Evolutionary conservation across 1,284 basidiomycete genomes (phyloP), one percentile per base, ranked within the genome.

Genomic region (Puccinia coronata): DNA sequence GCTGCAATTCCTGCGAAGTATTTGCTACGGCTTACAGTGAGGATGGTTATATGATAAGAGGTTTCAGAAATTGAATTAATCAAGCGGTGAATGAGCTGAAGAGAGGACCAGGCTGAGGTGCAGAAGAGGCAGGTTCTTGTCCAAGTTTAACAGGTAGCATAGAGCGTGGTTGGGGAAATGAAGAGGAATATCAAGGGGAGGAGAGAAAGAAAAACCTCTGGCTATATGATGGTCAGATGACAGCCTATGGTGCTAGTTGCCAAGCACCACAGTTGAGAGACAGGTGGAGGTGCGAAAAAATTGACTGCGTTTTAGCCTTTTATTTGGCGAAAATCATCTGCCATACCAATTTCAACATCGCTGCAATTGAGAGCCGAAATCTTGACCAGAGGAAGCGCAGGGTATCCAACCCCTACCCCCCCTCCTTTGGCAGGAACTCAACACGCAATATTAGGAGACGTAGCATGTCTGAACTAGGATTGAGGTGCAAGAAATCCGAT

Each of bases 241-340:
- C n/a, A n/a, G 34, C 31, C 61, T 63, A 28, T 61, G 59, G 61
- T 63, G 41, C 61, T 63, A 63, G n/a, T n/a, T n/a, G 28, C 61
- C 61, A 31, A 63, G 61, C 31, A 8, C 61, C 2, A 41, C 31
- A n/a, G 34, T 63, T 31, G 61, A 63, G 61, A 18, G 31, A 36
- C 36, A 34, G 18, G n/a, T n/a, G n/a, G n/a, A n/a, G n/a, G n/a
- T n/a, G n/a, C n/a, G 31, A 63, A 63, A 63, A 41, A 41, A 4
- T 34, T 39, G 16, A n/a, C 23, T 34, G 61, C 36, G n/a, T n/a
- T n/a, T n/a, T n/a, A n/a, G n/a, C n/a, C n/a, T n/a, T n/a, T 31
- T 63, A 39, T 63, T 63, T 63, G 61, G 61, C 20, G 28, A 39
- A 20, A 39, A 31, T 63, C 18, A 63, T 39, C 31, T 63, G 61